These are phyloP conservation scores for Clitoria ternatea DNA, from an alignment of 306 rosid genomes.

Conservation along the genomic window DNA sequence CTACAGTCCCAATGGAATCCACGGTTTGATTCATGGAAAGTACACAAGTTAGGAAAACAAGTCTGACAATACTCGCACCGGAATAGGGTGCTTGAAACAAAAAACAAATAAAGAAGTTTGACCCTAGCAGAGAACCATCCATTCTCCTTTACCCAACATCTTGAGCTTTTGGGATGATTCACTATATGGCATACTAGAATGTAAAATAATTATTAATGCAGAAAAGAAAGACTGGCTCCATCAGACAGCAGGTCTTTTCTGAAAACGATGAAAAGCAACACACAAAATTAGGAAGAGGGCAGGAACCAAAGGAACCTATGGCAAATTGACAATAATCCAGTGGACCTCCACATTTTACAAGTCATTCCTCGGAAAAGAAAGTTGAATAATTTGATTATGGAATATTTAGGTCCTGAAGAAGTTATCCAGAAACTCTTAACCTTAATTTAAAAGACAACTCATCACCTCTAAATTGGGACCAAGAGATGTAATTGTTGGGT, in stretches of 20 bases:
- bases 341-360: not conserved
- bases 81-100: no score
- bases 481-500: conserved; percentile 63
- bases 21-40: no score
- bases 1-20: no score
- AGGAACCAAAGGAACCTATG: not conserved
- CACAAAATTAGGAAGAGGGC: not conserved
- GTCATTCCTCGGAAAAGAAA: not conserved
- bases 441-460: not conserved
- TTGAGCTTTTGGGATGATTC: not conserved
- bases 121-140: no score
- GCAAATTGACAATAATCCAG: not conserved
- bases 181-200: not conserved
- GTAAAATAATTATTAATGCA: not conserved
- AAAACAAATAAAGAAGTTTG: not conserved
- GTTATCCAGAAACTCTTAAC: not conserved
- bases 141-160: not conserved
- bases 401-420: not conserved
- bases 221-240: not conserved
- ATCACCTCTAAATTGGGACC: conserved; percentile 78
- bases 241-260: not conserved
- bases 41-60: no score
- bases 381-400: not conserved
- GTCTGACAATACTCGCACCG: no score
- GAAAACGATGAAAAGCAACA: not conserved